Base-by-base conservation (phyloP, 768 basidiomycete genomes). In the Naganishia onofrii region DNA sequence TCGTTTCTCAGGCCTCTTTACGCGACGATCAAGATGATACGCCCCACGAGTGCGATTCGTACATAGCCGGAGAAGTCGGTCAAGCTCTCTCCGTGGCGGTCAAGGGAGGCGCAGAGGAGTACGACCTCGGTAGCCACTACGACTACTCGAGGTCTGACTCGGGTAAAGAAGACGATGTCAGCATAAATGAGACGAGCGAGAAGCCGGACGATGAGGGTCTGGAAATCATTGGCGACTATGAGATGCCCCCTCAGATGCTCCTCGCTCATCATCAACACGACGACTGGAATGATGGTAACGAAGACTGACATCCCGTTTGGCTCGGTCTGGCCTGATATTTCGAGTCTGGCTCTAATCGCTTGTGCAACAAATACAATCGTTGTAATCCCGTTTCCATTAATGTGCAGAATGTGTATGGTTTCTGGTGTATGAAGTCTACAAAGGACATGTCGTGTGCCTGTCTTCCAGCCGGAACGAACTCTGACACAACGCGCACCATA, bases 1-100 rank as follows among this genome's bases (percentile, higher is more conserved):
- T n/a, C 3, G 34, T 38, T 19, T 58, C 23, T 44, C 32, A 63
- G 60, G 42, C 38, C n/a, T 63, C 60, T 12, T 63, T 63, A 23
- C 60, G 60, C 23, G 60, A 46, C 15, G 60, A 46, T 19, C 34
- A 42, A 2, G 42, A 29, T 28, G 60, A 46, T 0, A 0, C n/a
- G 15, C 38, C 38, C 15, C 1, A 26, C 17, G 60, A 63, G 42
- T 15, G 23, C 60, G 60, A 46, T 17, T 26, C 60, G 23, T 26
- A 42, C 26, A 26, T 63, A 3, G 7, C 34, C 38, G 46, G 42
- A 42, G 42, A 63, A 28, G 26, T 63, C 29, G 60, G 60, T 4
- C 60, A 28, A 63, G 38, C 38, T 29, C 26, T 38, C 12, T 44
- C 48, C 21, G 3, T 23, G 48, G 48, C 48, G 12, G 48, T 51